A percentile compares a stretch with the other conserved stretches of the same genome.
Evolutionary conservation across 2,329 filamentous ascomycete species (phyloP).

Genomic region (Fusarium aywerte): DNA sequence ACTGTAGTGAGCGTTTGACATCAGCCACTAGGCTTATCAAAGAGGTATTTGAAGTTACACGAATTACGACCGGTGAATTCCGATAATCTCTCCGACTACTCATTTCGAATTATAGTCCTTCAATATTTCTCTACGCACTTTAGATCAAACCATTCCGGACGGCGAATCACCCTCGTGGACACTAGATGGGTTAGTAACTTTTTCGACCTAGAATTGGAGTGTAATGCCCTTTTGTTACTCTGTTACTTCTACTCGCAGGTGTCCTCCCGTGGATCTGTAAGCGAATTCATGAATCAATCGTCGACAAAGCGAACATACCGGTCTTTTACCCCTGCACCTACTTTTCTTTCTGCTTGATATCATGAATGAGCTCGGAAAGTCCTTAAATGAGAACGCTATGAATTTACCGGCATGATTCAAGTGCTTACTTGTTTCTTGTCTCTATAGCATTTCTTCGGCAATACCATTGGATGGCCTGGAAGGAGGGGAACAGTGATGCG

Average conservation of each 20-base stretch:
- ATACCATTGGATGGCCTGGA: not conserved
- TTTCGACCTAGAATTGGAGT: accelerated
- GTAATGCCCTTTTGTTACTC: not conserved
- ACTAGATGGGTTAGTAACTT: not conserved
- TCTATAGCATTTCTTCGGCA: not conserved
- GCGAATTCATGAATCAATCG: not conserved
- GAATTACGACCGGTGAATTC: not conserved
- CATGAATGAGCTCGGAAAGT: accelerated
- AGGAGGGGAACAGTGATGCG: not conserved
- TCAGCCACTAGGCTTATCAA: conserved; percentile 21
- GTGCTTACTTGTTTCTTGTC: conserved; percentile 16
- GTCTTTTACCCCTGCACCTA: conserved; percentile 10
- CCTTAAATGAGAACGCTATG: accelerated
- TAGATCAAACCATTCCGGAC: conserved; percentile 2
- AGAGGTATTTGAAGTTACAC: conserved; percentile 6
- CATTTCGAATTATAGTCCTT: not conserved
- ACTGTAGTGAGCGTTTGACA: conserved; percentile 5
- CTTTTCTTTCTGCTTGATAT: conserved; percentile 1
- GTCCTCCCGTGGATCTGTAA: not conserved
- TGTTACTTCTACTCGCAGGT: not conserved
- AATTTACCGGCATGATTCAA: conserved; percentile 14
- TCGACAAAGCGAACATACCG: conserved; percentile 13
- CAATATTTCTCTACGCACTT: not conserved
- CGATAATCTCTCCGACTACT: not conserved
- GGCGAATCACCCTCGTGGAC: not conserved